Conservation (phyloP, 1,139 yeast species). For the Pichia sp. region DNA sequence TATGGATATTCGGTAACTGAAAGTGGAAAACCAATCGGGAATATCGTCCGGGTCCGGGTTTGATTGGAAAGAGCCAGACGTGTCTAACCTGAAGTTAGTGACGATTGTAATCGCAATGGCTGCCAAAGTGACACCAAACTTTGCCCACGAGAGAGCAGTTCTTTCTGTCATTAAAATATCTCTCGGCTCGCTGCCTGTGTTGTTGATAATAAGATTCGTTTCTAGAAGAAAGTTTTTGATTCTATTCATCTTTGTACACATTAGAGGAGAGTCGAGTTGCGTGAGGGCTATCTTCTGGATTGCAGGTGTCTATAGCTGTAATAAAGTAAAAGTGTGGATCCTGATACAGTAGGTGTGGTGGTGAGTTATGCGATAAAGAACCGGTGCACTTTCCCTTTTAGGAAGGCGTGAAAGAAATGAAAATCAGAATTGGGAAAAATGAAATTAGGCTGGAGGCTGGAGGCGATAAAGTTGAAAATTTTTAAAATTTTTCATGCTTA, state of each 20-base stretch:
- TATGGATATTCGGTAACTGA: slow-evolving; percentile 31
- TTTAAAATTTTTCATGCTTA: background rate
- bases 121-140: slow-evolving; percentile 43
- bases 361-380: no score
- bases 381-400: background rate
- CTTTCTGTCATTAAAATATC: slow-evolving; percentile 58
- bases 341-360: no score
- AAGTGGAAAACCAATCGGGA: slow-evolving; percentile 13
- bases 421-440: no score
- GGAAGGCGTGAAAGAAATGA: no score
- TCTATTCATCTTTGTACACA: background rate
- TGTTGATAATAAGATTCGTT: slow-evolving; percentile 31
- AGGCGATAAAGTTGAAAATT: no score
- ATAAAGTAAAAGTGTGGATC: no score
- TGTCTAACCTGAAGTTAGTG: slow-evolving; percentile 42
- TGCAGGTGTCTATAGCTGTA: no score
- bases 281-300: background rate
- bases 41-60: background rate
- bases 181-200: slow-evolving; percentile 49
- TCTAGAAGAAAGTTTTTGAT: slow-evolving; percentile 1
- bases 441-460: no score
- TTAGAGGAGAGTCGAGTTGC: background rate
- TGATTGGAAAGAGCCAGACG: slow-evolving; percentile 15
- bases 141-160: slow-evolving; percentile 46
- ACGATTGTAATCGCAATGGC: slow-evolving; percentile 47